Conservation (phyloP, 176 grass and related monocot species). For the Phragmites australis region DNA sequence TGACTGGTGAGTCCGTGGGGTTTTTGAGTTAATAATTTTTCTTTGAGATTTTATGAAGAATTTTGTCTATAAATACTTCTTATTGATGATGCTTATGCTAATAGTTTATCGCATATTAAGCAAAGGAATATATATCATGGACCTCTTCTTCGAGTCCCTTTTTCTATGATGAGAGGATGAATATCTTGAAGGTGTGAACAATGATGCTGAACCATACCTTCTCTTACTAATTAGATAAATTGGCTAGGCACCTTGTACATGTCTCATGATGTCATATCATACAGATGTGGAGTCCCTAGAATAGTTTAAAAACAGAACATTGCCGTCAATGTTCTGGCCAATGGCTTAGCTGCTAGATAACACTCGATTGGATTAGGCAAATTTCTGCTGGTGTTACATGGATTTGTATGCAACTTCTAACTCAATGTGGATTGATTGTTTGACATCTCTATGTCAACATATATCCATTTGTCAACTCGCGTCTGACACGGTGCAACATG, state of each 20-base stretch:
- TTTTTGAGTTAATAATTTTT: background rate
- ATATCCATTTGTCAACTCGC: too few relatives aligned
- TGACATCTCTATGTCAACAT: too few relatives aligned
- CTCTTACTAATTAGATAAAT: conserved; percentile 11
- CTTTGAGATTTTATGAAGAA: conserved; percentile 5
- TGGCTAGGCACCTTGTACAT: conserved; percentile 7
- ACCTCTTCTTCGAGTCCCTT: too few relatives aligned
- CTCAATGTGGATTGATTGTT: background rate
- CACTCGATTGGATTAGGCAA: conserved; percentile 2
- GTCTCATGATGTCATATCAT: background rate
- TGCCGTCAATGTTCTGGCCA: background rate
- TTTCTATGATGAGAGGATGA: conserved; percentile 17
- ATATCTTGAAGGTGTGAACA: conserved; percentile 20
- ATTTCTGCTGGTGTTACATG: background rate
- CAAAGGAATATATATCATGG: conserved; percentile 25
- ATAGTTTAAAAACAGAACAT: background rate
- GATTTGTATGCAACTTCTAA: background rate
- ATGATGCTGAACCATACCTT: conserved; percentile 18
- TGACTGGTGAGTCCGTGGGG: conserved; percentile 13
- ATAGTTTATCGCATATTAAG: conserved; percentile 20
- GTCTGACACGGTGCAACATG: too few relatives aligned
- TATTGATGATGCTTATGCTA: conserved; percentile 1
- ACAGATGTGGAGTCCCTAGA: conserved; percentile 6
- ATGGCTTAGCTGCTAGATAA: conserved; percentile 11
- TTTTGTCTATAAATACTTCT: conserved; percentile 13